Evolutionary conservation across 1,139 yeast genomes (phyloP), one percentile per base, ranked within the genome.

Genomic region (Candida sojae): DNA sequence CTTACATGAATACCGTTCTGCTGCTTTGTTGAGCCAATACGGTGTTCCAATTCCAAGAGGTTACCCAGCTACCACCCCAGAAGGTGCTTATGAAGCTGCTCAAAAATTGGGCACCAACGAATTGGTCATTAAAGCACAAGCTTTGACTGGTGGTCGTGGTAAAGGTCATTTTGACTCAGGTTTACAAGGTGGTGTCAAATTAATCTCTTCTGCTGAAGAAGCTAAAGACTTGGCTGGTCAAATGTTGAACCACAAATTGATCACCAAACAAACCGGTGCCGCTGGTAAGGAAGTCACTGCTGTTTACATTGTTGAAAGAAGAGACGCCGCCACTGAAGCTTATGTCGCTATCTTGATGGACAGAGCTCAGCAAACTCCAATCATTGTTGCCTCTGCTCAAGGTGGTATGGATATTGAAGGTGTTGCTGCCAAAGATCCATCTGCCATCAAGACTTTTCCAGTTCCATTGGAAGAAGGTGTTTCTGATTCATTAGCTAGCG

Each of bases 331-430:
- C 62, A 89, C 96, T 60, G 99, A 93, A 77, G 96, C 97, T 53
- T 93, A 93, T 75, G 74, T 95, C 58, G 96, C 98, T 56, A 90
- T 95, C 60, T 81, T 95, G 61, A 83, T 92, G 88, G 99, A 93
- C 80, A 88, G 99, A 77, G 82, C 84, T 58, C 80, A 86, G 57
- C 96, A 92, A 75, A 79, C 83, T 60, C 97, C 98, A 54, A 80
- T 93, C 75, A 89, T 93, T 67, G 97, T 93, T 58, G 97, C 97
- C 43, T 90, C 97, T 35, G 79, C 96, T 58, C 96, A 93, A 77
- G 99, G 99, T 78, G 99, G 99, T 79, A 92, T 95, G 96, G 97
- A 93, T 75, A 95, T 93, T 66, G 99, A 93, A 79, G 96, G 96
- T 70, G 98, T 95, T 58, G 99, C 99, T 53, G 87, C 87, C 60